These are phyloP conservation scores for Xerocomus amazonicus DNA, from an alignment of 1,284 basidiomycete genomes.

Conservation along the genomic window DNA sequence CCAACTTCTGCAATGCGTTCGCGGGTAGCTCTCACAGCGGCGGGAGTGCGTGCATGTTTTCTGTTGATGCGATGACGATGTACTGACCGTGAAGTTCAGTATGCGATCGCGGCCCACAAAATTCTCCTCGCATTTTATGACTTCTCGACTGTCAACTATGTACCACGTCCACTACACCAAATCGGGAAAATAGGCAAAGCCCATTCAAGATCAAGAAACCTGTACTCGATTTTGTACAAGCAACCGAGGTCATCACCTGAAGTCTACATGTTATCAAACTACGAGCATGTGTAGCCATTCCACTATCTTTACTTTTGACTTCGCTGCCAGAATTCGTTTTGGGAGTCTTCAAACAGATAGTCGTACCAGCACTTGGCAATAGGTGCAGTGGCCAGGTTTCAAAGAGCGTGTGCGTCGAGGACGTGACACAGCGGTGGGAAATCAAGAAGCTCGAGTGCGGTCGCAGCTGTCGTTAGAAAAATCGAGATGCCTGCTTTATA, in stretches of 20 bases:
- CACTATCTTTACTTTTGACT: slow-evolving; percentile 15
- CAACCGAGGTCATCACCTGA: too few relatives aligned
- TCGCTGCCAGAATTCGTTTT: slow-evolving; percentile 52
- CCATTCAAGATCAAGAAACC: too few relatives aligned
- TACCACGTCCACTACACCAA: too few relatives aligned
- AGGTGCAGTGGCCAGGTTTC: slow-evolving; percentile 88
- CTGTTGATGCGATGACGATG: rapidly evolving
- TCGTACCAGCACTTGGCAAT: slow-evolving; percentile 82
- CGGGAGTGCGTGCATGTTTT: slow-evolving; percentile 34
- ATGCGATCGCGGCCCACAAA: slow-evolving; percentile 57
- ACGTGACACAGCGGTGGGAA: slow-evolving; percentile 77
- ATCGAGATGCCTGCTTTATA: slow-evolving; percentile 61
- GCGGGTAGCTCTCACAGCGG: slow-evolving; percentile 45
- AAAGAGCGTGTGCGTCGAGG: slow-evolving; percentile 93
- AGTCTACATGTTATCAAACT: too few relatives aligned
- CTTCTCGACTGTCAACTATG: slow-evolving; percentile 49
- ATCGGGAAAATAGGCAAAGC: too few relatives aligned
- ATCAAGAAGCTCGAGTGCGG: slow-evolving; percentile 86
- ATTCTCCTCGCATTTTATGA: slow-evolving; percentile 57
- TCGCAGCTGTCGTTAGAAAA: slow-evolving; percentile 71
- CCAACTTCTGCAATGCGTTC: slow-evolving; percentile 49
- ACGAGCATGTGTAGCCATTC: too few relatives aligned
- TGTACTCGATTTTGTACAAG: too few relatives aligned
- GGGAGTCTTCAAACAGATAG: slow-evolving; percentile 70
- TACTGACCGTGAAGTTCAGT: slow-evolving; percentile 32